phyloP scores from a whole-genome alignment of 345 rosid genomes.

The Moricandia arvensis region DNA sequence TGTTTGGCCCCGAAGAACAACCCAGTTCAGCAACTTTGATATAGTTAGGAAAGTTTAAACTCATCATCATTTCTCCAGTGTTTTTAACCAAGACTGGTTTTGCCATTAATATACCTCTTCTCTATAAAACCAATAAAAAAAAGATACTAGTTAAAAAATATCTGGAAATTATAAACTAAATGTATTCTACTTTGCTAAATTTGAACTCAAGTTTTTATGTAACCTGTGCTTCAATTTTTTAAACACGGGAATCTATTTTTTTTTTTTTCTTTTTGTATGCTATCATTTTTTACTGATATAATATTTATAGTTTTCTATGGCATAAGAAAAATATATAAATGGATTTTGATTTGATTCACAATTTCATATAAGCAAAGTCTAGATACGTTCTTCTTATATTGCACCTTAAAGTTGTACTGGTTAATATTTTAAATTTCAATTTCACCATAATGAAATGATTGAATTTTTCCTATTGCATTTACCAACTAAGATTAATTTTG shows the following conservation, averaged over 20 bases:
- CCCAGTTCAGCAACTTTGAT: constrained; percentile 50
- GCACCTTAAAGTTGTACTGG: neutral
- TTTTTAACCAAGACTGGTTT: constrained; percentile 17
- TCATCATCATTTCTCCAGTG: constrained; percentile 15
- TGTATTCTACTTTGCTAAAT: too few species aligned
- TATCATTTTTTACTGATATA: too few species aligned
- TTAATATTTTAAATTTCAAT: neutral
- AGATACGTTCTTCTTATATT: neutral
- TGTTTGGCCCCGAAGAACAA: constrained; percentile 52
- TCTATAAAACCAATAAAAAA: neutral
- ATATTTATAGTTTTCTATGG: too few species aligned
- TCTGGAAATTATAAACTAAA: too few species aligned
- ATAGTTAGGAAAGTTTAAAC: constrained; percentile 12
- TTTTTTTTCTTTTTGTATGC: too few species aligned
- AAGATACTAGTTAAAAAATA: too few species aligned
- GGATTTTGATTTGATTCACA: neutral
- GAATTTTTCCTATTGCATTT: neutral
- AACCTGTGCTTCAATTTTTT: too few species aligned
- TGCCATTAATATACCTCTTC: constrained; percentile 23
- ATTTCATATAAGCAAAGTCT: neutral
- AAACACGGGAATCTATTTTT: too few species aligned
- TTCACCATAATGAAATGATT: neutral
- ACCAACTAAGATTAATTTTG: neutral
- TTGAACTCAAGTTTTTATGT: too few species aligned
- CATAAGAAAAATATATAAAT: too few species aligned